A percentile compares a stretch with the other conserved stretches of the same genome.
Conservation (phyloP, 1,284 basidiomycete species). For the Vanrija humicola region DNA sequence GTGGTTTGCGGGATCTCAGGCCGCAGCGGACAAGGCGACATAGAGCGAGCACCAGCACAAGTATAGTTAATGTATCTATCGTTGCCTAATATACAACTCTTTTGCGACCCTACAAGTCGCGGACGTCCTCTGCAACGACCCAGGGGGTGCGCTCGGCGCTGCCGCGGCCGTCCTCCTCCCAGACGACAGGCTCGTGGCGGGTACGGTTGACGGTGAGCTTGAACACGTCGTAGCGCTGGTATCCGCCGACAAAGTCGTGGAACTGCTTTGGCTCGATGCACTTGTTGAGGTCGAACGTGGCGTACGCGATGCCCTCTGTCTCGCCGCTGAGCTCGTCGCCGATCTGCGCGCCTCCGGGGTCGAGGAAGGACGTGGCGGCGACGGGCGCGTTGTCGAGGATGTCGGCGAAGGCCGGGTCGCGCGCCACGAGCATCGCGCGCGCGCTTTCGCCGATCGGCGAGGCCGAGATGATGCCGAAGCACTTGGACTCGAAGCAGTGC, state of each 20-base stretch:
- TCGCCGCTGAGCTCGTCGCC: not conserved
- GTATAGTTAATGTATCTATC: no score
- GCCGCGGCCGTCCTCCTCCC: not conserved
- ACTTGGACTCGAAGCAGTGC: not conserved
- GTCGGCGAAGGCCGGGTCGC: no score
- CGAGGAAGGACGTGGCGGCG: no score
- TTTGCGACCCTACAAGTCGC: no score
- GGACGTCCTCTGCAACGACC: not conserved
- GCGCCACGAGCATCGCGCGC: no score
- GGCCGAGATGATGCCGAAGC: not conserved
- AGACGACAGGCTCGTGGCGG: not conserved
- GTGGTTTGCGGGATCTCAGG: no score
- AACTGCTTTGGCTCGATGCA: conserved; percentile 1
- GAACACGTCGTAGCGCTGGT: conserved; percentile 1
- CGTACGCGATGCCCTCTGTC: not conserved
- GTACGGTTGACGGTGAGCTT: not conserved
- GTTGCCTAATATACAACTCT: no score
- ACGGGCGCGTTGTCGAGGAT: no score
- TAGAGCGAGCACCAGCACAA: no score
- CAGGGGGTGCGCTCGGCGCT: not conserved
- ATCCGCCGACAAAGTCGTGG: conserved; percentile 4
- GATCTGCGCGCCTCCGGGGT: no score
- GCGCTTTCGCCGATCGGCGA: no score
- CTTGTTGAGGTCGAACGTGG: not conserved
- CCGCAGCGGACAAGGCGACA: no score